A percentile compares a stretch with the other conserved stretches of the same genome.
Conservation (phyloP, 345 rosid species). For the Rhizophora mangle region DNA sequence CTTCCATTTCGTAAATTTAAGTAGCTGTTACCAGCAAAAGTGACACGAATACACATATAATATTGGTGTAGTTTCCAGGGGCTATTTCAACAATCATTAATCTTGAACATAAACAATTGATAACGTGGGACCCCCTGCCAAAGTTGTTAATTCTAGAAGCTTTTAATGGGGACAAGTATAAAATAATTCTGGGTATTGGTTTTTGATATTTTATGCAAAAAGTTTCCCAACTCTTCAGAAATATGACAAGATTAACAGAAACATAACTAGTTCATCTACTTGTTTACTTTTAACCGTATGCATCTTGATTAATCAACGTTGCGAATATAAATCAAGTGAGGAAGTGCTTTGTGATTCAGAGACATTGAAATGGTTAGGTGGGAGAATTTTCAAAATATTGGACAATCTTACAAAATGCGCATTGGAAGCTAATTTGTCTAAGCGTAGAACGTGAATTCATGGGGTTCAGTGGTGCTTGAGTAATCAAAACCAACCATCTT, state of each 20-base stretch:
- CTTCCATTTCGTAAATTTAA: not conserved
- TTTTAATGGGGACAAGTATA: not conserved
- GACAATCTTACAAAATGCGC: not conserved
- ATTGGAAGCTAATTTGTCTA: slow-evolving; percentile 3
- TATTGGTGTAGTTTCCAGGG: not conserved
- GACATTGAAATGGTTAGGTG: slow-evolving; percentile 9
- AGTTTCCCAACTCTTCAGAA: not conserved
- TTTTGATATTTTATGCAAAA: not conserved
- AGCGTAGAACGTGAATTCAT: not conserved
- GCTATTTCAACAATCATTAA: not conserved
- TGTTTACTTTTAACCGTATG: not conserved
- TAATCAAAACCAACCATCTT: slow-evolving; percentile 3
- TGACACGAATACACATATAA: not conserved
- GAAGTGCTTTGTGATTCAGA: not conserved
- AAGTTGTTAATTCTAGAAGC: not conserved
- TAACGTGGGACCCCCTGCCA: too few species aligned
- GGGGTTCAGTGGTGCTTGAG: slow-evolving; percentile 1
- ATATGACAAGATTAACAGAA: not conserved
- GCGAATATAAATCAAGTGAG: not conserved
- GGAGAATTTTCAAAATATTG: not conserved
- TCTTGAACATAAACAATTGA: not conserved
- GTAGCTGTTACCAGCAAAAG: slow-evolving; percentile 2
- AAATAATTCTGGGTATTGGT: not conserved
- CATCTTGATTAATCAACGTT: not conserved
- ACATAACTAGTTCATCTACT: not conserved